Conservation (phyloP, 2,329 filamentous ascomycete genomes). For the Trichophyton mentagrophytes region DNA sequence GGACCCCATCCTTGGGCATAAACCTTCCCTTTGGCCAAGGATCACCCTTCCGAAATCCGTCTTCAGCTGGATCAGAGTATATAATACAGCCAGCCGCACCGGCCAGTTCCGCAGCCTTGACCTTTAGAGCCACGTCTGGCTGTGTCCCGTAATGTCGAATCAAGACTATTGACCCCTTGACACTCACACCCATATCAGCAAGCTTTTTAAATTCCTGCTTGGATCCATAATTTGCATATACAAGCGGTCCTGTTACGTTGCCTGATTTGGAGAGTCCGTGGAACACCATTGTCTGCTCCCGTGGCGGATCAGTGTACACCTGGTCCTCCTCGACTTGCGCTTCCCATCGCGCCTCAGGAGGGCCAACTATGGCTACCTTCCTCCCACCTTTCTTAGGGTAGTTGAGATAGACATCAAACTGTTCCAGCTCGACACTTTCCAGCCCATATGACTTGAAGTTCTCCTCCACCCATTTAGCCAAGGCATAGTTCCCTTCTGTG, state of each 20-base stretch:
- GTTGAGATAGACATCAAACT: conserved; percentile 83
- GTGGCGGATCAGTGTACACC: conserved; percentile 48
- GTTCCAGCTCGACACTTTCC: conserved; percentile 62
- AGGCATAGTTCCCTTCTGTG: conserved; percentile 79
- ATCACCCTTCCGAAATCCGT: conserved; percentile 63
- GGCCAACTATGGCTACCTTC: conserved; percentile 65
- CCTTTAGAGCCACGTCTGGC: conserved; percentile 61
- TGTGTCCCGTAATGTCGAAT: conserved; percentile 69
- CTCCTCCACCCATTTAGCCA: conserved; percentile 72
- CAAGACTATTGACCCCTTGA: conserved; percentile 69
- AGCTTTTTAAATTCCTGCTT: conserved; percentile 68
- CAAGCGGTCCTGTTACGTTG: conserved; percentile 69
- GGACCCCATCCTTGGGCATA: conserved; percentile 70
- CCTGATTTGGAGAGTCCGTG: conserved; percentile 82
- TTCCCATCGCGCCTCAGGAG: conserved; percentile 57
- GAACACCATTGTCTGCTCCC: conserved; percentile 63
- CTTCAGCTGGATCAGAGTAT: conserved; percentile 79
- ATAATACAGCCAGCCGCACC: conserved; percentile 81
- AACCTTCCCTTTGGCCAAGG: conserved; percentile 64
- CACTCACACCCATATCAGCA: conserved; percentile 55
- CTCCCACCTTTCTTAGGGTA: conserved; percentile 70
- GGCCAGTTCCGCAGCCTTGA: conserved; percentile 77
- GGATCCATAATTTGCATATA: conserved; percentile 89
- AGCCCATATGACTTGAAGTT: conserved; percentile 60
- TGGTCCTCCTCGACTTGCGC: conserved; percentile 73